A percentile compares a stretch with the other conserved stretches of the same genome.
These are phyloP conservation scores for Biancaea sappan DNA, from an alignment of 306 rosid species.

Conservation along the genomic window DNA sequence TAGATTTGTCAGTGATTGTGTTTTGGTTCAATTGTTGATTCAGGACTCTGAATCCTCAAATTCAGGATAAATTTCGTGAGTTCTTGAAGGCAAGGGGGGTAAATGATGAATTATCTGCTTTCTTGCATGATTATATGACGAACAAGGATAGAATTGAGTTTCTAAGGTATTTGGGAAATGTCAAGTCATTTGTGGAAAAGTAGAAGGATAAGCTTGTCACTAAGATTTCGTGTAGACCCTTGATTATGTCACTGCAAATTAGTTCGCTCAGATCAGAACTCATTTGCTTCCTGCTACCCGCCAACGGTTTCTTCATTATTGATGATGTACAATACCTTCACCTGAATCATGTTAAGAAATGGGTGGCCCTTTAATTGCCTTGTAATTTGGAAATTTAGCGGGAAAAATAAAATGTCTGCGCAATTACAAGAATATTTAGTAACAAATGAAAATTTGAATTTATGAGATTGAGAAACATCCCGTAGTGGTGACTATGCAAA, in stretches of 20 bases:
- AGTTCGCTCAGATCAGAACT: neutral
- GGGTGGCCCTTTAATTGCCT: neutral
- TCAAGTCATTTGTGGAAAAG: conserved; percentile 60
- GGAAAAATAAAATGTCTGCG: neutral
- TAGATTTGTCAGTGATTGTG: conserved; percentile 22
- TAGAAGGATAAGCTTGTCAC: conserved; percentile 24
- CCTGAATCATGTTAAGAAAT: neutral
- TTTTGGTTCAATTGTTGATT: conserved; percentile 24
- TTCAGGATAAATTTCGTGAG: conserved; percentile 50
- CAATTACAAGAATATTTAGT: neutral
- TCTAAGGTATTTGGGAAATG: conserved; percentile 62
- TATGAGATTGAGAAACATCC: neutral
- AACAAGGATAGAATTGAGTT: conserved; percentile 87
- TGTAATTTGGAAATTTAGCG: neutral
- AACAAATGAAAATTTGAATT: neutral
- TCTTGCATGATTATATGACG: conserved; percentile 76
- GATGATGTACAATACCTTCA: neutral
- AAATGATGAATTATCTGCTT: conserved; percentile 60
- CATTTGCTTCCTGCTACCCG: neutral
- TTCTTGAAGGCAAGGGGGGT: conserved; percentile 71
- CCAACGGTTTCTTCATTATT: neutral
- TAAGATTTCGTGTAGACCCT: conserved; percentile 8
- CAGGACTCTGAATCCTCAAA: conserved; percentile 61
- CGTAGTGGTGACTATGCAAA: neutral
- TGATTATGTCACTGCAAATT: neutral